Base-by-base conservation (phyloP, 495 filamentous ascomycete genomes). In the Penicillium mononematosum region DNA sequence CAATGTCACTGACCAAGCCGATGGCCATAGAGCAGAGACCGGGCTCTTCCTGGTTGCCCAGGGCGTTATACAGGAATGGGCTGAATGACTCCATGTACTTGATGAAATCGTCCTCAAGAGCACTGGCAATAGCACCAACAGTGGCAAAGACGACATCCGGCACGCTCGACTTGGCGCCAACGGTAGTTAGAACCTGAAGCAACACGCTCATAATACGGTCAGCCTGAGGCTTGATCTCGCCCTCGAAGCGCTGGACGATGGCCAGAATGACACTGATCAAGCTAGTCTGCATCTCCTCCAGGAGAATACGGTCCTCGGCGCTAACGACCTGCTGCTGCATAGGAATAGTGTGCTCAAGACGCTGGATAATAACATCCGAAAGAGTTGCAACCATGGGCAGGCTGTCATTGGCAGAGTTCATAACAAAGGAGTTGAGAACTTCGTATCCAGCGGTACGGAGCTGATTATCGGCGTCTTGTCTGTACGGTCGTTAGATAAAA, bases 401-500 rank as follows among this genome's bases (percentile, higher is more conserved):
- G 72, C 87, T 94, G 63, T 96, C 91, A 52, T 87, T 87, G 17
- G 92, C 95, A 59, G 92, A 82, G 69, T 91, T 94, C 54, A 86
- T 85, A 47, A 98, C 89, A 64, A 97, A 98, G 0, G 90, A 85
- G 73, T 92, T 96, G 34, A 98, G 81, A 42, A 98, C 94, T 71
- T 98, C 94, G 63, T 98, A 98, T n/a, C 93, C 92, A 46, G 94
- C 95, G 59, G 94, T 98, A 50, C 94, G 89, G n/a, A 98, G 86
- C 65, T 92, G 83, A 59, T 91, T 90, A 62, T 98, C 95, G n/a
- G 85, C 81, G 69, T 91, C 90, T 60, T 81, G 74, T 64, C 83
- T 85, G 54, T 50, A 45, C 27, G 61, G 50, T 39, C 16, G 50
- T 66, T 58, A 61, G 58, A 60, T 44, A 1, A 44, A 29, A 17